These are phyloP conservation scores for Albatrellus sp. DNA, from an alignment of 1,284 basidiomycete species.

Conservation along the genomic window DNA sequence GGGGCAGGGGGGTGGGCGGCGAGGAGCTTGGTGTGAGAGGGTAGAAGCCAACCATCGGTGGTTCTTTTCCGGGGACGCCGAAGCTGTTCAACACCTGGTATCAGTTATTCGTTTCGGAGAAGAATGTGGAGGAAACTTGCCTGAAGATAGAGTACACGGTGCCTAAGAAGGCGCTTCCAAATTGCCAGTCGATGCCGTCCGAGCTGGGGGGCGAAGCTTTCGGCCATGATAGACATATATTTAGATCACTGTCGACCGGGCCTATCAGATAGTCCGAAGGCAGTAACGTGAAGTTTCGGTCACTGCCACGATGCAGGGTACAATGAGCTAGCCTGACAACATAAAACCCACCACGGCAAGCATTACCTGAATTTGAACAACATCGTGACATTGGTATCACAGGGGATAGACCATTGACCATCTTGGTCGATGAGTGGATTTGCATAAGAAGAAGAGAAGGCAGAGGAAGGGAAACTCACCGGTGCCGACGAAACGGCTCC, in stretches of 20 bases:
- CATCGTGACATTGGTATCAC: conserved; percentile 53
- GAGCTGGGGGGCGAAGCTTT: conserved; percentile 49
- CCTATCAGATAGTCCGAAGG: conserved; percentile 81
- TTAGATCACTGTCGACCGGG: conserved; percentile 48
- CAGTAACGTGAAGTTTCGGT: conserved; percentile 50
- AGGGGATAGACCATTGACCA: conserved; percentile 79
- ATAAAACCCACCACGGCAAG: too few relatives aligned
- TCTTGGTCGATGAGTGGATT: conserved; percentile 16
- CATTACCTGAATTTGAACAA: conserved; percentile 68
- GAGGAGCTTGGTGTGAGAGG: conserved; percentile 30
- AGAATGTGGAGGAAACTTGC: conserved; percentile 21
- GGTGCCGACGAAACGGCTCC: conserved; percentile 58
- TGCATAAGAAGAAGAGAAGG: conserved; percentile 4
- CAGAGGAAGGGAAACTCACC: conserved; percentile 19
- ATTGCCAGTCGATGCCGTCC: conserved; percentile 81
- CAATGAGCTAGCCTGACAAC: not conserved
- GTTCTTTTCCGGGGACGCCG: conserved; percentile 59
- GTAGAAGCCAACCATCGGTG: conserved; percentile 66
- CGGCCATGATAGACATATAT: conserved; percentile 77
- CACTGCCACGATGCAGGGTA: conserved; percentile 21
- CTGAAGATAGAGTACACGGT: conserved; percentile 79
- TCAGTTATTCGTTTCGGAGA: not conserved
- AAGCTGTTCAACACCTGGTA: conserved; percentile 30
- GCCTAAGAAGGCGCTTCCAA: conserved; percentile 67
- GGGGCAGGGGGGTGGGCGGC: conserved; percentile 19